Evolutionary conservation across 2,329 filamentous ascomycete genomes (phyloP).

Genomic region (Penicillium janthinellum): DNA sequence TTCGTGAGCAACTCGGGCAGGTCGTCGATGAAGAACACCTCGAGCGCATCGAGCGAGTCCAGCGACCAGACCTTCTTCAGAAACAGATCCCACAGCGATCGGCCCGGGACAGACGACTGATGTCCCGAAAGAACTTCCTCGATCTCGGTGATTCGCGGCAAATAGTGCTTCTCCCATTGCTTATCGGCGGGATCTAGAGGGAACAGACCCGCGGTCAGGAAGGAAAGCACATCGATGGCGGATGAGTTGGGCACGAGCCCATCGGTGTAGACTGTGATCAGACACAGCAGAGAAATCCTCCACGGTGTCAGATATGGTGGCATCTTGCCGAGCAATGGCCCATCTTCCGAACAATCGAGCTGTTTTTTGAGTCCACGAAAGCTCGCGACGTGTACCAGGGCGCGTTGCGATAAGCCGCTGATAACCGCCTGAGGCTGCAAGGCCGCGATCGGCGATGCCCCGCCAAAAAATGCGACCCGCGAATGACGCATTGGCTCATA

Average conservation of each 20-base stretch:
- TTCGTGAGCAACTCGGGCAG: slow-evolving; percentile 61
- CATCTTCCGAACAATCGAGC: slow-evolving; percentile 14
- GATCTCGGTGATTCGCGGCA: slow-evolving; percentile 48
- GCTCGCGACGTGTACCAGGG: background rate
- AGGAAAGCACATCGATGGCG: slow-evolving; percentile 75
- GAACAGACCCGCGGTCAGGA: slow-evolving; percentile 72
- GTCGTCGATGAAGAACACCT: slow-evolving; percentile 68
- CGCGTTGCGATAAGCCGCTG: slow-evolving; percentile 5
- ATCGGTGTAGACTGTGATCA: slow-evolving; percentile 80
- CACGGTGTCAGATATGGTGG: slow-evolving; percentile 84
- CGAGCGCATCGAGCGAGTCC: slow-evolving; percentile 77
- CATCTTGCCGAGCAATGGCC: slow-evolving; percentile 52
- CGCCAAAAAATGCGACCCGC: slow-evolving; percentile 22
- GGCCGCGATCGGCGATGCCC: slow-evolving; percentile 19
- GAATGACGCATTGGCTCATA: slow-evolving; percentile 23
- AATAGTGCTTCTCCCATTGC: slow-evolving; percentile 34
- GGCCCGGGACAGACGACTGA: slow-evolving; percentile 65
- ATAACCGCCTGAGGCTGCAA: slow-evolving; percentile 26
- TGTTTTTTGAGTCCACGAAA: background rate
- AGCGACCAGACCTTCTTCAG: slow-evolving; percentile 80
- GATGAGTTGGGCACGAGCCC: slow-evolving; percentile 68
- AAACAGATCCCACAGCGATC: slow-evolving; percentile 85
- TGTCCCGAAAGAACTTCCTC: slow-evolving; percentile 50
- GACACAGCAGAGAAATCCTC: slow-evolving; percentile 77
- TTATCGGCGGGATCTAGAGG: slow-evolving; percentile 39